Evolutionary conservation across 163 green algal genomes (phyloP).

Genomic region (Chlorella variabilis): DNA sequence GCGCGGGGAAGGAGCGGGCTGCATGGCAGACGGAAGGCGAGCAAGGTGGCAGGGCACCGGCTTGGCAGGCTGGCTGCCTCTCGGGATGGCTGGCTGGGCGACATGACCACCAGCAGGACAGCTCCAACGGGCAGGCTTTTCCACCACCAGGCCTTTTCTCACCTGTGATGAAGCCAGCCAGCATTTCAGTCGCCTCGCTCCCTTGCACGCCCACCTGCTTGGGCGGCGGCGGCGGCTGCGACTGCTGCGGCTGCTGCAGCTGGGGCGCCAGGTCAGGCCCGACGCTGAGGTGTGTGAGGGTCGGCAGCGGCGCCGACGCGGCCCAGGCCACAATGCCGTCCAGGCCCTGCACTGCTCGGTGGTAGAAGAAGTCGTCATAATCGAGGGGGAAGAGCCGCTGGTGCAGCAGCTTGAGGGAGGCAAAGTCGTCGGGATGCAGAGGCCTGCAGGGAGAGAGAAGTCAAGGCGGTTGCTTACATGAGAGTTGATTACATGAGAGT

Average conservation of each 20-base stretch:
- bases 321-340: conserved; percentile 41
- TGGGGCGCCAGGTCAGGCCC: neutral
- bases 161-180: conserved; percentile 57
- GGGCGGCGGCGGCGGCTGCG: neutral
- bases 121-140: too few relatives aligned
- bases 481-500: neutral
- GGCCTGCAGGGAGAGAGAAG: conserved; percentile 37
- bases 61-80: neutral
- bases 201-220: neutral
- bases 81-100: too few relatives aligned
- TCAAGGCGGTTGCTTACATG: too few relatives aligned
- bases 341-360: conserved; percentile 24
- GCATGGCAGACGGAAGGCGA: neutral
- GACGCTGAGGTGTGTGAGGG: neutral
- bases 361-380: conserved; percentile 55
- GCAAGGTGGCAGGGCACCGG: neutral
- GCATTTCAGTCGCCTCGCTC: neutral
- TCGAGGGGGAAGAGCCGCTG: conserved; percentile 55
- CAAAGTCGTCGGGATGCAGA: conserved; percentile 31
- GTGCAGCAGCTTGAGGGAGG: conserved; percentile 42
- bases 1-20: conserved; percentile 34
- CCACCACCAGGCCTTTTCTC: too few relatives aligned
- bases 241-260: neutral
- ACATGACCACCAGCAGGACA: too few relatives aligned
- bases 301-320: neutral